phyloP scores from a whole-genome alignment of 2,329 filamentous ascomycete genomes.

The Rosellinia necatrix region DNA sequence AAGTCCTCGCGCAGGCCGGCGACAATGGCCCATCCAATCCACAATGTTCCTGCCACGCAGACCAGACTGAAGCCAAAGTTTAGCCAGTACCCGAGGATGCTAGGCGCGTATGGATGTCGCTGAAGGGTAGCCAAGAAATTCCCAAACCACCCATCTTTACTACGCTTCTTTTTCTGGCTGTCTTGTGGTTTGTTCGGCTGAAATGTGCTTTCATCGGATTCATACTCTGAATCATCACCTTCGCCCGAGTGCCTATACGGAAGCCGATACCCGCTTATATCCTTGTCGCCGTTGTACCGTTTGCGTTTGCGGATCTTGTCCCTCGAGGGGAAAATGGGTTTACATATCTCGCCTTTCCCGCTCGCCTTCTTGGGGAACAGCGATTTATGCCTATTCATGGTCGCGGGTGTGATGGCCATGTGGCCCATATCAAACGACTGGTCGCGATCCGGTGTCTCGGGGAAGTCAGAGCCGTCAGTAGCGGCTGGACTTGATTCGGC shows the following conservation, averaged over 20 bases:
- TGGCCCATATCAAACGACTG: slow-evolving; percentile 47
- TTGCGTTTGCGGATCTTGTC: slow-evolving; percentile 60
- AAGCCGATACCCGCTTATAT: slow-evolving; percentile 54
- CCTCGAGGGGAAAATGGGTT: slow-evolving; percentile 42
- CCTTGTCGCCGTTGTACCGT: slow-evolving; percentile 55
- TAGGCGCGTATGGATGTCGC: slow-evolving; percentile 62
- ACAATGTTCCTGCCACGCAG: slow-evolving; percentile 48
- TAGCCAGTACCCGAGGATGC: slow-evolving; percentile 64
- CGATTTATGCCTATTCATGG: slow-evolving; percentile 50
- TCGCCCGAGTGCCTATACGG: slow-evolving; percentile 49
- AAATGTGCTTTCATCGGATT: slow-evolving; percentile 53
- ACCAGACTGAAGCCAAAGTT: slow-evolving; percentile 66
- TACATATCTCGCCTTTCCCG: slow-evolving; percentile 68
- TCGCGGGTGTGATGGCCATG: slow-evolving; percentile 56
- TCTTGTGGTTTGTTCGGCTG: slow-evolving; percentile 31
- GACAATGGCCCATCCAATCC: slow-evolving; percentile 71
- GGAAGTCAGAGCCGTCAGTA: slow-evolving; percentile 61
- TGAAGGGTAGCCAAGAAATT: slow-evolving; percentile 57
- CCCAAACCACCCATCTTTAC: slow-evolving; percentile 47
- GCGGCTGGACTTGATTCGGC: slow-evolving; percentile 64
- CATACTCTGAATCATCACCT: slow-evolving; percentile 53
- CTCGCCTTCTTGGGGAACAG: slow-evolving; percentile 49
- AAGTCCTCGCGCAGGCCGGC: slow-evolving; percentile 76
- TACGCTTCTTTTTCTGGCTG: slow-evolving; percentile 32
- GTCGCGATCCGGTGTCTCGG: slow-evolving; percentile 56